A percentile compares a stretch with the other conserved stretches of the same genome.
phyloP scores from a whole-genome alignment of 768 basidiomycete genomes.

The Pulveroboletus ravenelii region DNA sequence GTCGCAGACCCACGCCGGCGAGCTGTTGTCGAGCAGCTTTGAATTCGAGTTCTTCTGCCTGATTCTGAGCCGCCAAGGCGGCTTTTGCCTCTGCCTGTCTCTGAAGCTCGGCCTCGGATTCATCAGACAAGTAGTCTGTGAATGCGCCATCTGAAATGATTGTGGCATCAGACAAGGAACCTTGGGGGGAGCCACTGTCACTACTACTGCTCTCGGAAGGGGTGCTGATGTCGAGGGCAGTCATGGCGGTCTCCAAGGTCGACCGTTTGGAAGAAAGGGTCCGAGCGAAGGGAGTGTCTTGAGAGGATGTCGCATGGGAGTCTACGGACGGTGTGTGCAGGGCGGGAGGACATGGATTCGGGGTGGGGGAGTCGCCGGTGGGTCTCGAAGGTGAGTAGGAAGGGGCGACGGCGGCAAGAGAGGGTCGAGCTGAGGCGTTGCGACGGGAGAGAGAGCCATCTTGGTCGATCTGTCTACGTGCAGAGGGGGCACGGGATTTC shows the following conservation, averaged over 20 bases:
- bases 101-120: slow-evolving; percentile 86
- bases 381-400: slow-evolving; percentile 23
- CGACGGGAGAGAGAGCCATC: slow-evolving; percentile 45
- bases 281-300: slow-evolving; percentile 32
- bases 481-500: slow-evolving; percentile 57
- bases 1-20: slow-evolving; percentile 65
- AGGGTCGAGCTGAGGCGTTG: slow-evolving; percentile 44
- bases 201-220: slow-evolving; percentile 62
- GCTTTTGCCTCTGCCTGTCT: slow-evolving; percentile 80
- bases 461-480: slow-evolving; percentile 55
- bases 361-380: slow-evolving; percentile 16
- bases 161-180: slow-evolving; percentile 67
- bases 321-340: slow-evolving; percentile 22
- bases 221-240: slow-evolving; percentile 33
- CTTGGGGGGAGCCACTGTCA: slow-evolving; percentile 44
- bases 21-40: slow-evolving; percentile 76
- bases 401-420: slow-evolving; percentile 39
- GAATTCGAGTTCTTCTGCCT: slow-evolving; percentile 78
- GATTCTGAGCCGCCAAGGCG: slow-evolving; percentile 71
- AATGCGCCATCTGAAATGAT: slow-evolving; percentile 84
- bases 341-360: slow-evolving; percentile 15
- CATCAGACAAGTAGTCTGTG: slow-evolving; percentile 88
- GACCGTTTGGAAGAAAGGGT: slow-evolving; percentile 31
- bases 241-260: slow-evolving; percentile 37
- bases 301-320: slow-evolving; percentile 19